These are phyloP conservation scores for Crucihimalaya himalaica DNA, from an alignment of 345 rosid species.

Conservation along the genomic window DNA sequence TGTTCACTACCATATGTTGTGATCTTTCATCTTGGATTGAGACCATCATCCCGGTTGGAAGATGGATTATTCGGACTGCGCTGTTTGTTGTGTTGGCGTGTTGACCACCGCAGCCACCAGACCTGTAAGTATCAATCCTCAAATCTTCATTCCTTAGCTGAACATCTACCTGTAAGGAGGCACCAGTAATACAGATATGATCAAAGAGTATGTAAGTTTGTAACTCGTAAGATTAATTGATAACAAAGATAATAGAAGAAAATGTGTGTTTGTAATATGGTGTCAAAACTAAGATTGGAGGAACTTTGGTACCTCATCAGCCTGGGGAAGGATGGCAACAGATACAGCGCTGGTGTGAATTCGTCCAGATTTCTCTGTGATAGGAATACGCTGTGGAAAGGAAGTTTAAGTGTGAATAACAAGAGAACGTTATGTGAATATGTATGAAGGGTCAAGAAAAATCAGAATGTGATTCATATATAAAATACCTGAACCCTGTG, in stretches of 20 bases:
- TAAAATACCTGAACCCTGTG: conserved; percentile 90
- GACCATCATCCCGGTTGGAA: conserved; percentile 75
- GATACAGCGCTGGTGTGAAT: conserved; percentile 96
- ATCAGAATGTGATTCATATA: not conserved
- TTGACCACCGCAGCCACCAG: conserved; percentile 94
- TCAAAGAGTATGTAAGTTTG: conserved; percentile 2
- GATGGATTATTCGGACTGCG: conserved; percentile 86
- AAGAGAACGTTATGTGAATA: not conserved
- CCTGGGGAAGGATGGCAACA: conserved; percentile 97
- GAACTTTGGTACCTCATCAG: conserved; percentile 72
- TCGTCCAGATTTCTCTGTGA: conserved; percentile 90
- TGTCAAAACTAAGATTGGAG: not conserved
- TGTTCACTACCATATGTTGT: conserved; percentile 79
- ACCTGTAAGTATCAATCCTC: conserved; percentile 86
- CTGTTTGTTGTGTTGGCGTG: conserved; percentile 95
- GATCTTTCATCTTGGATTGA: conserved; percentile 96
- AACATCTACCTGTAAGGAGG: conserved; percentile 71
- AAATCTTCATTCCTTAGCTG: conserved; percentile 89
- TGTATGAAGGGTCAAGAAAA: not conserved
- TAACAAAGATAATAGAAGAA: not conserved
- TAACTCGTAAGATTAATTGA: not conserved
- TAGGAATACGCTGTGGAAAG: conserved; percentile 85
- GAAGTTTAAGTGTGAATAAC: conserved; percentile 29
- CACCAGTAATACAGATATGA: conserved; percentile 15
- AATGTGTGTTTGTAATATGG: not conserved